phyloP scores from a whole-genome alignment of 164 flowering plant species.

The Malania oleifera region DNA sequence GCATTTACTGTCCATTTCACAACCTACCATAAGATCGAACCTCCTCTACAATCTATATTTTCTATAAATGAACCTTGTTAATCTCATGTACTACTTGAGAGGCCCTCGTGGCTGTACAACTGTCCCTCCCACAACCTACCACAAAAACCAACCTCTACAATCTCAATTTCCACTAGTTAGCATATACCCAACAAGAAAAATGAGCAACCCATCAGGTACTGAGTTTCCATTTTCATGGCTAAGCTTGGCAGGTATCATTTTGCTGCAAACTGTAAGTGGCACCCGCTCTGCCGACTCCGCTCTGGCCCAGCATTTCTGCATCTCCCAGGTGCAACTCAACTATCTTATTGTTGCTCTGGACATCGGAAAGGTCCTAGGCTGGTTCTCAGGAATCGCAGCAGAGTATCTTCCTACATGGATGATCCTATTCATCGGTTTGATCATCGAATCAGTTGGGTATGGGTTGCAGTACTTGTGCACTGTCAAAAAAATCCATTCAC shows the following conservation, averaged over 20 bases:
- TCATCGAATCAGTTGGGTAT: constrained; percentile 1
- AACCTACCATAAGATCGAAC: too few relatives aligned
- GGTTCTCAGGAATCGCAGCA: constrained; percentile 1
- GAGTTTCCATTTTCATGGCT: neutral
- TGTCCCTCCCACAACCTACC: neutral
- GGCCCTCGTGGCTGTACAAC: neutral
- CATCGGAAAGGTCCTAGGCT: neutral
- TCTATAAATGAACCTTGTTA: too few relatives aligned
- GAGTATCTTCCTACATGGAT: neutral
- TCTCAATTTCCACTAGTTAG: too few relatives aligned
- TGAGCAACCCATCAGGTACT: constrained; percentile 3
- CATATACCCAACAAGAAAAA: neutral
- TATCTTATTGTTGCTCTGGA: constrained; percentile 1
- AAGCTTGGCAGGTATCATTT: constrained; percentile 1
- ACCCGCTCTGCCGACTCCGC: neutral
- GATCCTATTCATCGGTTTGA: neutral
- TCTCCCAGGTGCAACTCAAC: constrained; percentile 3
- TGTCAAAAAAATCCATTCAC: neutral
- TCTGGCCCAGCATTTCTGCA: neutral
- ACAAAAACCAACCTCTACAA: neutral
- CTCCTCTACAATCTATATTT: too few relatives aligned
- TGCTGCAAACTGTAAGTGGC: constrained; percentile 3
- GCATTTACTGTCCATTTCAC: too few relatives aligned
- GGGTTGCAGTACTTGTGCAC: constrained; percentile 9
- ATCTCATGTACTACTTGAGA: neutral